These are phyloP conservation scores for Diddensiella caesifluorescens DNA, from an alignment of 805 yeast species.

Conservation along the genomic window DNA sequence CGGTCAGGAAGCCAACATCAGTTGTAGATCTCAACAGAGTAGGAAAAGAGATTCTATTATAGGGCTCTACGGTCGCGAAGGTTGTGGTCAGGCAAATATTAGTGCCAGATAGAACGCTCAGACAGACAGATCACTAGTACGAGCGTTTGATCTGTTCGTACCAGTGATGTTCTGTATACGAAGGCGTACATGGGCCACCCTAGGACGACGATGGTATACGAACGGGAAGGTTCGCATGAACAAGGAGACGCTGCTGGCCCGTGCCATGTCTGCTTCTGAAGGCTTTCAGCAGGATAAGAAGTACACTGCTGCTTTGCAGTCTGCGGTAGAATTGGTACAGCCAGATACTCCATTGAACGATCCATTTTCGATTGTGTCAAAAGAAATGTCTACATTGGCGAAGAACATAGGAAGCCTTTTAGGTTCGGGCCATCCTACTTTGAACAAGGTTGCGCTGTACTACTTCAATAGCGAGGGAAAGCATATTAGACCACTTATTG, in stretches of 20 bases:
- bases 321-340: constrained; percentile 29
- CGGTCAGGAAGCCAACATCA: no score
- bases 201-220: background rate
- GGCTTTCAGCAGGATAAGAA: background rate
- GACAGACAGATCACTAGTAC: no score
- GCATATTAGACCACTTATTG: constrained; percentile 88
- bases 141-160: no score
- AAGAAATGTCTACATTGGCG: constrained; percentile 87
- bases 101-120: no score
- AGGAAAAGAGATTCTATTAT: no score
- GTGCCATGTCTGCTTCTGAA: background rate
- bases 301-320: constrained; percentile 1
- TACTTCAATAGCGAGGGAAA: constrained; percentile 96
- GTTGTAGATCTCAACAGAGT: no score
- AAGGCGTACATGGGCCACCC: no score
- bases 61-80: no score
- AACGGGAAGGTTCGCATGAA: background rate
- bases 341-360: constrained; percentile 49
- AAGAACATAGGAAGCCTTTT: constrained; percentile 78
- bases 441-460: constrained; percentile 87
- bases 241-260: constrained; percentile 3
- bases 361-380: constrained; percentile 85
- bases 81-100: no score
- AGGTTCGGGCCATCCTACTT: constrained; percentile 90
- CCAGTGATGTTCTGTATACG: no score